Evolutionary conservation across 768 basidiomycete genomes (phyloP), one percentile per base, ranked within the genome.

Genomic region (Tephrocybe sp.): DNA sequence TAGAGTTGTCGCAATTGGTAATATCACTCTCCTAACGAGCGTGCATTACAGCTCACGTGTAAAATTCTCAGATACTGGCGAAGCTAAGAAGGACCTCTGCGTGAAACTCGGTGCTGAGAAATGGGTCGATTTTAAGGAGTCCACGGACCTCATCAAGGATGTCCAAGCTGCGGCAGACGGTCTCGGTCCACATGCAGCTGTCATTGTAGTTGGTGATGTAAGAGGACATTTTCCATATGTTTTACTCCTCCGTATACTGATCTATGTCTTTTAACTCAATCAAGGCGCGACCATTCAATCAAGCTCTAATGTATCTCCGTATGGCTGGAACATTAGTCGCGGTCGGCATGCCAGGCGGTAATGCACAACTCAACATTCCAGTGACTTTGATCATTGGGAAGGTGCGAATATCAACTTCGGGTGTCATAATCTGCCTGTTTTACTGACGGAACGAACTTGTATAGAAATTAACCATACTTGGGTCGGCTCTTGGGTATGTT

Each of bases 111-210:
- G 74, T n/a, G 74, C 85, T 0, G 85, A 89, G 65, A 80, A 77
- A 65, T 85, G 81, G 79, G 68, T 95, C 45, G 92, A 95, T 70
- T 95, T 93, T 72, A 78, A 69, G 58, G 72, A 79, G 58, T 74
- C 73, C 8, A 69, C 73, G 52, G 78, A 92, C 60, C 64, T 90
- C 46, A 79, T 83, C 41, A 62, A 68, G 42, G 83, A 82, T 33
- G 78, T 92, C 55, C 72, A 75, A 62, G 76, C 71, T 0, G 82
- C 81, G 0, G 79, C 84, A 1, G 81, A 68, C 46, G 90, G 89
- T 2, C 55, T 70, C 14, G 92, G 92, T 9, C 80, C 90, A 1
- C 89, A 93, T 59, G 78, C 80, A 8, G 79, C 83, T 0, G 58
- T 87, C 32, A 72, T 87, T 34, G 78, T 79, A 8, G 79, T 78